phyloP scores from a whole-genome alignment of 208 protist species.

The Angomonas ambiguus region DNA sequence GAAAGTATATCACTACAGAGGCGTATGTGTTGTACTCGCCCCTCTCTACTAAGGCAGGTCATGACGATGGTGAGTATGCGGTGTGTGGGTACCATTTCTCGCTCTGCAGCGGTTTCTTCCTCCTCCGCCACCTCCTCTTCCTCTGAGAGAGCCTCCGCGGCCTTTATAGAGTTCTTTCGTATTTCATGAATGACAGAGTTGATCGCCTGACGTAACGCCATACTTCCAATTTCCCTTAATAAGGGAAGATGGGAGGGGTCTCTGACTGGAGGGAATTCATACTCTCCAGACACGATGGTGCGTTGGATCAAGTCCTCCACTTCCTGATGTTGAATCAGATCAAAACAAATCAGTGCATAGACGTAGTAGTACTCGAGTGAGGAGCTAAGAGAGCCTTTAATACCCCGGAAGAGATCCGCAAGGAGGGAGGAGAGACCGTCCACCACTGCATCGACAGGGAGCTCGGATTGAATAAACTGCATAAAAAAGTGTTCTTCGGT shows the following conservation, averaged over 20 bases:
- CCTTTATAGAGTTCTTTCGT: conserved; percentile 5
- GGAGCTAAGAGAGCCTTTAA: conserved; percentile 76
- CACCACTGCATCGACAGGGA: conserved; percentile 50
- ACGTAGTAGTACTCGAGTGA: conserved; percentile 72
- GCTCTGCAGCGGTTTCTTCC: background rate
- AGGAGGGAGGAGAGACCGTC: conserved; percentile 61
- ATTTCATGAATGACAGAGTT: conserved; percentile 6
- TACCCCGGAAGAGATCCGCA: conserved; percentile 74
- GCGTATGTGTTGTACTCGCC: conserved; percentile 26
- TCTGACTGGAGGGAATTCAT: conserved; percentile 1
- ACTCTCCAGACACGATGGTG: background rate
- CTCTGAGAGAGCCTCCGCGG: background rate
- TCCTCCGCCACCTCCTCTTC: background rate
- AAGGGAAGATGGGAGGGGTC: background rate
- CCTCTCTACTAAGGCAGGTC: background rate
- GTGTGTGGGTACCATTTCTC: conserved; percentile 32
- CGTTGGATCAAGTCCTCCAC: background rate
- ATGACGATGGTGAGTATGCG: conserved; percentile 52
- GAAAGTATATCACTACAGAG: conserved; percentile 35
- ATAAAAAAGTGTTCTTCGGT: conserved; percentile 15
- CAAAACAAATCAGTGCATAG: conserved; percentile 41
- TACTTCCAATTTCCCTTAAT: background rate
- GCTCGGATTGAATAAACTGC: conserved; percentile 35
- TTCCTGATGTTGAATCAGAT: conserved; percentile 19
- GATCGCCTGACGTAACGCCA: background rate